A percentile compares a stretch with the other conserved stretches of the same genome.
phyloP scores from a whole-genome alignment of 2,329 filamentous ascomycete species.

The Metarhizium sp. region DNA sequence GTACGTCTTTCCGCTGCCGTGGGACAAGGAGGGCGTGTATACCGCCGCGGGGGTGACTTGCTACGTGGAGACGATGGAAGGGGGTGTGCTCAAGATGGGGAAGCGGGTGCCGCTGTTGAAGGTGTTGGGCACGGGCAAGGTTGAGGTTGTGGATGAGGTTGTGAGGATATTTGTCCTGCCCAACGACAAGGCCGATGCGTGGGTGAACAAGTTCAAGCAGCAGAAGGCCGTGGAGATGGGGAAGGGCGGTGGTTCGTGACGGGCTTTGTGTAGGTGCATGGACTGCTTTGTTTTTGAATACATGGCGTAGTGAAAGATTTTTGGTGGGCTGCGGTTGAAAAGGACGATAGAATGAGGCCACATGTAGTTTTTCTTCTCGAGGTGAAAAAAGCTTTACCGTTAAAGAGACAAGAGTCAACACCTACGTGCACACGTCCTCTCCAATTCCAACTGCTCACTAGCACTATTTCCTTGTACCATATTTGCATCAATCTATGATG shows the following conservation, averaged over 20 bases:
- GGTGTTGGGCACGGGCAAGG: constrained; percentile 63
- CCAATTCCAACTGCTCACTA: background rate
- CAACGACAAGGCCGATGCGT: constrained; percentile 55
- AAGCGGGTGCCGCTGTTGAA: constrained; percentile 73
- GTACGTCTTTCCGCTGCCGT: constrained; percentile 82
- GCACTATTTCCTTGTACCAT: background rate
- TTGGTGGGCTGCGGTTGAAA: too few relatives aligned
- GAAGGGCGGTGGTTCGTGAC: constrained; percentile 6
- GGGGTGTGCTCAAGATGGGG: constrained; percentile 81
- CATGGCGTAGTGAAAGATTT: too few relatives aligned
- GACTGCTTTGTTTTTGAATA: too few relatives aligned
- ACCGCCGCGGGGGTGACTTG: constrained; percentile 61
- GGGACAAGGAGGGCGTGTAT: constrained; percentile 67
- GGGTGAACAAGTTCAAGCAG: constrained; percentile 77
- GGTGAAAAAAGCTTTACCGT: too few relatives aligned
- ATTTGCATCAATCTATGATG: too few relatives aligned
- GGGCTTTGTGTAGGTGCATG: background rate
- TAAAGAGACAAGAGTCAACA: too few relatives aligned
- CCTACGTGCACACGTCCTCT: background rate
- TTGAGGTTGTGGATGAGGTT: constrained; percentile 81
- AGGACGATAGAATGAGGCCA: too few relatives aligned
- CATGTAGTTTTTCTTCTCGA: too few relatives aligned
- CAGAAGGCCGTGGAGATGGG: constrained; percentile 48
- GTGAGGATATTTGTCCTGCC: constrained; percentile 79
- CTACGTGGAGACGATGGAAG: constrained; percentile 74